Percentiles rank a stretch among this genome's conserved stretches.
Conservation (phyloP, 371 early-diverging fungal species). For the Rhizomucor miehei region DNA sequence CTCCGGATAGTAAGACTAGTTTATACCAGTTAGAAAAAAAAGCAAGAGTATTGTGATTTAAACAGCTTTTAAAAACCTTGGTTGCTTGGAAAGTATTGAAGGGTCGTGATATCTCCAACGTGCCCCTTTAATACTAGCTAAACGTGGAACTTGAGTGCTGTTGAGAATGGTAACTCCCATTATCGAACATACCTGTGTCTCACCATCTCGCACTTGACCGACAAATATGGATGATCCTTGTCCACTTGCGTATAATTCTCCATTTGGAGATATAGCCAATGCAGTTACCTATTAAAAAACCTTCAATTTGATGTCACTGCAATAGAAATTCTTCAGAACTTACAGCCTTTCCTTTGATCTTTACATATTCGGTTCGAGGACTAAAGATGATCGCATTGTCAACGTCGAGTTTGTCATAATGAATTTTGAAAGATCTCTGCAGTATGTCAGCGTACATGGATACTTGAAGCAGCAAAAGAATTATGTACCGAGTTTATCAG, state of each 20-base stretch:
- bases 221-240: constrained; percentile 38
- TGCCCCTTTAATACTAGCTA: constrained; percentile 63
- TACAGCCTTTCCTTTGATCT: neutral
- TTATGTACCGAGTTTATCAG: constrained; percentile 3
- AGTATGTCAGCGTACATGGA: neutral
- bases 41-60: too few relatives aligned
- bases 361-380: neutral
- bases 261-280: constrained; percentile 55
- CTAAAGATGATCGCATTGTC: neutral
- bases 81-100: constrained; percentile 76
- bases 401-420: neutral
- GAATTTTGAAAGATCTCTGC: neutral
- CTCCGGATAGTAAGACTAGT: constrained; percentile 68
- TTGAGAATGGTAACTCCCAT: neutral
- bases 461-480: neutral
- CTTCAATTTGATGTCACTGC: neutral
- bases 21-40: too few relatives aligned
- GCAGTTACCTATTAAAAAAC: constrained; percentile 33
- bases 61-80: constrained; percentile 40
- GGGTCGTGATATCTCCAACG: constrained; percentile 60
- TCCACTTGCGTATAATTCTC: constrained; percentile 49
- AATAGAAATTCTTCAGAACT: neutral
- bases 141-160: neutral
- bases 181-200: neutral
- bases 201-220: constrained; percentile 37